phyloP scores from a whole-genome alignment of 1,139 yeast genomes.

The Saccharomyces hybrid region DNA sequence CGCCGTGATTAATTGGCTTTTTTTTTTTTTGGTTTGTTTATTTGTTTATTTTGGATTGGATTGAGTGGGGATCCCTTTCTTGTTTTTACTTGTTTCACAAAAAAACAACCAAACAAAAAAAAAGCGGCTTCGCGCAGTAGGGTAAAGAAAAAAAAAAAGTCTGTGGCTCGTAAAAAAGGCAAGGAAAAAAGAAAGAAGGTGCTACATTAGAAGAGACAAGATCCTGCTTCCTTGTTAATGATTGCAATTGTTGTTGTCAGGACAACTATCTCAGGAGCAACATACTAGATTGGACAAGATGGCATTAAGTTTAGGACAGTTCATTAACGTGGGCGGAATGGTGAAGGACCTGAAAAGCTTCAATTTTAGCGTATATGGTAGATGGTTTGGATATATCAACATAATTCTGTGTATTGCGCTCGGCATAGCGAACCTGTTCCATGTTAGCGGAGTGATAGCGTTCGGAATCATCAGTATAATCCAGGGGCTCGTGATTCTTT shows the following conservation, averaged over 20 bases:
- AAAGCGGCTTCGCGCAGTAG: neutral
- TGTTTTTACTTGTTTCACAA: neutral
- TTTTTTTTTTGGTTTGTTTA: neutral
- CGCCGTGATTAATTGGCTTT: neutral
- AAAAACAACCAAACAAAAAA: neutral
- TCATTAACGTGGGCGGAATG: slow-evolving; percentile 50
- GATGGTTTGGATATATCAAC: slow-evolving; percentile 63
- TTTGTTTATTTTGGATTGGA: neutral
- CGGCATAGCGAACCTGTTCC: slow-evolving; percentile 89
- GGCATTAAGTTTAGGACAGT: slow-evolving; percentile 38
- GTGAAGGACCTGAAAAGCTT: slow-evolving; percentile 58
- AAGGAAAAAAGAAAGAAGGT: neutral
- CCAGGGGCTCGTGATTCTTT: slow-evolving; percentile 74
- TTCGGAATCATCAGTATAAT: slow-evolving; percentile 78
- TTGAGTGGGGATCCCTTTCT: neutral
- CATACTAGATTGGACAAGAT: slow-evolving; percentile 17
- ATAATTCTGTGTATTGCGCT: slow-evolving; percentile 76
- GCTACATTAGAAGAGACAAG: neutral
- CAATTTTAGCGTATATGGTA: slow-evolving; percentile 62
- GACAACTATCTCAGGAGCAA: neutral
- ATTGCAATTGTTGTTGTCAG: neutral
- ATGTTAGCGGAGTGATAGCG: slow-evolving; percentile 68
- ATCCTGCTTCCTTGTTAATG: neutral
- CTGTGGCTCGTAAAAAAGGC: slow-evolving; percentile 1
- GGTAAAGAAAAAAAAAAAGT: neutral